Base-by-base conservation (phyloP, 2,329 filamentous ascomycete species). In the Epichloe sylvatica region DNA sequence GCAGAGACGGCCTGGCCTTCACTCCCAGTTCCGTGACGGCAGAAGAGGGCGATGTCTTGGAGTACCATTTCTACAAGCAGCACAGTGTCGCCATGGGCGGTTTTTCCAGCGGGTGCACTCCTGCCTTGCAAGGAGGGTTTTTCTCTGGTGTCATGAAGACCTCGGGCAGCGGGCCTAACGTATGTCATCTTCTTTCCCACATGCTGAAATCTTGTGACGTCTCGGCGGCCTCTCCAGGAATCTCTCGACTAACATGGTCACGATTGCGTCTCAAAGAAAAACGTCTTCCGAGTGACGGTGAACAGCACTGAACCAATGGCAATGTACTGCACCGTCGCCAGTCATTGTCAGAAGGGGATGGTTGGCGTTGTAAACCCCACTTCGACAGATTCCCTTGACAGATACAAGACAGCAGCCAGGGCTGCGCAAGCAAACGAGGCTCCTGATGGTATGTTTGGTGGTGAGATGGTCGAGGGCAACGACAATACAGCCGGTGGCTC, bases 31-130 rank as follows among this genome's bases (percentile, higher is more conserved):
- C 46, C 5, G 70, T 68, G 7, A 51, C 47, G 40, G 74, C 73
- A 9, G 59, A 60, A 5, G 52, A 65, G 5, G 74, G 73, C 49
- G 71, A 74, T 52, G 55, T 70, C 3, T 57, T 78, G 47, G 73
- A 76, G 60, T 77, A 69, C 62, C 68, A 72, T 53, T 77, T 71
- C 65, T 66, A 66, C 52, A 64, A 71, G 4, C 57, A 69, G 59
- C 74, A 76, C 66, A 69, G 66, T 30, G 65, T 76, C 39, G 64
- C 55, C 15, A 67, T 71, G 54, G 69, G 70, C 30, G 65, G 69
- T 40, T 76, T 76, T 56, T 64, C 64, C 50, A 64, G 68, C 13
- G 73, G 74, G 1, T 79, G 75, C 59, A 55, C 68, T 30, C 71
- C 73, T 15, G 47, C 52, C 11, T 15, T 40, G 2, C 38, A 50